Evolutionary conservation across 306 rosid genomes (phyloP).

Genomic region (Myrica gale): DNA sequence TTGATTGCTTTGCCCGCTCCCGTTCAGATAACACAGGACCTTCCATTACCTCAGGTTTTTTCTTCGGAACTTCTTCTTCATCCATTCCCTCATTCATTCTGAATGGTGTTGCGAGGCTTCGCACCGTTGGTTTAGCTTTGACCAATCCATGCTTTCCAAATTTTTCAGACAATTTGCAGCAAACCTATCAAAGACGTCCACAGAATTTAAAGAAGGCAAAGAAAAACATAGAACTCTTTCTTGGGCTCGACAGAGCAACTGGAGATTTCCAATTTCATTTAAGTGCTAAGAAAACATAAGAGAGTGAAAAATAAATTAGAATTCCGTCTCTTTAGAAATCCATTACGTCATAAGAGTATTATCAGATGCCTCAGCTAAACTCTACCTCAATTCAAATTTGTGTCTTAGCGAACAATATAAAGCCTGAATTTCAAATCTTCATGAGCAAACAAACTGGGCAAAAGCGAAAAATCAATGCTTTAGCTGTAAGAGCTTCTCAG

Average conservation of each 20-base stretch:
- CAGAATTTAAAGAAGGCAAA: background rate
- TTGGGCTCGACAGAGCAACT: background rate
- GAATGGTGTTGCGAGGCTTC: slow-evolving; percentile 83
- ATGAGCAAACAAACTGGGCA: background rate
- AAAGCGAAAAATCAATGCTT: background rate
- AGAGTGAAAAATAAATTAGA: background rate
- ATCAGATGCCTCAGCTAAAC: background rate
- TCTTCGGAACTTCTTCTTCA: slow-evolving; percentile 67
- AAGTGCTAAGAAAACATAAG: background rate
- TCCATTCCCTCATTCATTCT: slow-evolving; percentile 95
- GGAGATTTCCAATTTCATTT: background rate
- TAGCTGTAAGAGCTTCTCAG: background rate
- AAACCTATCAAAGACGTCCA: slow-evolving; percentile 49
- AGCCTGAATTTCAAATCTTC: background rate
- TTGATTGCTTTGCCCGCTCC: slow-evolving; percentile 65
- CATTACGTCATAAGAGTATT: background rate
- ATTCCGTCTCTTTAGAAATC: background rate
- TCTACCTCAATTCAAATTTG: background rate
- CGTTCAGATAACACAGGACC: slow-evolving; percentile 91
- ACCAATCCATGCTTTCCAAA: slow-evolving; percentile 93
- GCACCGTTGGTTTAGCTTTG: slow-evolving; percentile 66
- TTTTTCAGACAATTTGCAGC: slow-evolving; percentile 69
- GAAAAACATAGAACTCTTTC: background rate
- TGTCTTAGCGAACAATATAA: background rate
- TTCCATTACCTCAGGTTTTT: slow-evolving; percentile 78